Evolutionary conservation across 2,329 filamentous ascomycete genomes (phyloP).

Genomic region (Aspergillus novofumigatus): DNA sequence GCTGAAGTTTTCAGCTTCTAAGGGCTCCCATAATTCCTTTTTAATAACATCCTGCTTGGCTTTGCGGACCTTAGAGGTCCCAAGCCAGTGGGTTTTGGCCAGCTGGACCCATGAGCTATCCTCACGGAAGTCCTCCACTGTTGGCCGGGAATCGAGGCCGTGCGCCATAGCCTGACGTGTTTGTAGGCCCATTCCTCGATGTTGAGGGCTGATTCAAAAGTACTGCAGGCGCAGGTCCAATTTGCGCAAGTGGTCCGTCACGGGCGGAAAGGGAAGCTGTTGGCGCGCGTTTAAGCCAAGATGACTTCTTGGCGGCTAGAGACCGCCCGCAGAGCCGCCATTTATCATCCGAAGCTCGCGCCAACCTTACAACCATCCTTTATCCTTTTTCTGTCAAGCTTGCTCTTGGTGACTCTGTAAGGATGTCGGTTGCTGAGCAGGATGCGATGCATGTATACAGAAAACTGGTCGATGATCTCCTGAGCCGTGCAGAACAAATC

Average conservation of each 20-base stretch:
- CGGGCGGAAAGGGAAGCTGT: constrained; percentile 21
- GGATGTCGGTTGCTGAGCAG: constrained; percentile 32
- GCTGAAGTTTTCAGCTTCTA: constrained; percentile 77
- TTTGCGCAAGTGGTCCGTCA: constrained; percentile 27
- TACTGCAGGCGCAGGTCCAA: constrained; percentile 46
- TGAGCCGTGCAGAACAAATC: constrained; percentile 54
- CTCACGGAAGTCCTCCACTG: constrained; percentile 40
- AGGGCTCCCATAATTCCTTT: constrained; percentile 78
- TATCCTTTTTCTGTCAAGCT: background rate
- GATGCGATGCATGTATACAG: constrained; percentile 44
- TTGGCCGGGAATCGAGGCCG: constrained; percentile 39
- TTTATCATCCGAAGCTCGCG: constrained; percentile 12
- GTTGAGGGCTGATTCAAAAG: constrained; percentile 48
- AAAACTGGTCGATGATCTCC: constrained; percentile 53
- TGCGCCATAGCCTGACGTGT: constrained; percentile 56
- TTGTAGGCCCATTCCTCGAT: constrained; percentile 37
- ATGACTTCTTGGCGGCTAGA: constrained; percentile 16
- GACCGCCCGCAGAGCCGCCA: constrained; percentile 25
- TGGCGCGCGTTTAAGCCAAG: constrained; percentile 28
- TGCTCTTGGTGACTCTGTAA: constrained; percentile 4
- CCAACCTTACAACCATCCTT: constrained; percentile 3
- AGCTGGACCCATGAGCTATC: constrained; percentile 57
- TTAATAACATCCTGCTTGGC: constrained; percentile 80
- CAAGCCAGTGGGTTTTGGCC: constrained; percentile 82
- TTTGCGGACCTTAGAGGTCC: constrained; percentile 64